A percentile compares a stretch with the other conserved stretches of the same genome.
phyloP scores from a whole-genome alignment of 192 early-diverging fungal genomes.

The Coemansia sp. region DNA sequence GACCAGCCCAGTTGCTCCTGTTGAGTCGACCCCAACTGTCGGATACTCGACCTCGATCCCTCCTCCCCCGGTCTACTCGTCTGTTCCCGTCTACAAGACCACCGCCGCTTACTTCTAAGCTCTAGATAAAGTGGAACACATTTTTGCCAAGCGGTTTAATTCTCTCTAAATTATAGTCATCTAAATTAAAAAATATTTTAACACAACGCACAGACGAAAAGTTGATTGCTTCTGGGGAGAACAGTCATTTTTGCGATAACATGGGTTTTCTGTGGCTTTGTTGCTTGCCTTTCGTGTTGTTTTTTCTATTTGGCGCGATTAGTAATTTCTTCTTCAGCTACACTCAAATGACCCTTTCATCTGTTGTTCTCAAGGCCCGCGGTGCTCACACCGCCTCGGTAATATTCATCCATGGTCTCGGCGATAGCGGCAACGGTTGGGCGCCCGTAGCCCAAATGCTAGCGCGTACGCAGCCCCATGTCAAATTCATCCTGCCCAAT shows the following conservation, averaged over 20 bases:
- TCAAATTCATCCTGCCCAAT: constrained; percentile 90
- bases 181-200: not conserved
- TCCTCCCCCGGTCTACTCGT: not conserved
- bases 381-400: constrained; percentile 73
- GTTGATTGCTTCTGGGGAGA: not conserved
- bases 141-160: not conserved
- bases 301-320: not conserved
- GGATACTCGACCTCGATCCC: not conserved
- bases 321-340: not conserved
- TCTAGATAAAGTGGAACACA: not conserved
- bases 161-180: not conserved
- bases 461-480: constrained; percentile 61
- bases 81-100: constrained; percentile 28
- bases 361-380: constrained; percentile 50
- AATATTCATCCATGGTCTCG: constrained; percentile 79
- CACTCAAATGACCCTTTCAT: constrained; percentile 28
- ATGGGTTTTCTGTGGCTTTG: not conserved
- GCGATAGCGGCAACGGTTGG: constrained; percentile 67
- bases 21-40: not conserved
- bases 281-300: not conserved
- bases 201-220: not conserved
- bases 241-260: not conserved
- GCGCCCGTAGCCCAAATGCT: constrained; percentile 32
- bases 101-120: constrained; percentile 35
- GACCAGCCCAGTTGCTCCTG: not conserved